phyloP scores from a whole-genome alignment of 805 yeast species.

The Metschnikowia cubensis region DNA sequence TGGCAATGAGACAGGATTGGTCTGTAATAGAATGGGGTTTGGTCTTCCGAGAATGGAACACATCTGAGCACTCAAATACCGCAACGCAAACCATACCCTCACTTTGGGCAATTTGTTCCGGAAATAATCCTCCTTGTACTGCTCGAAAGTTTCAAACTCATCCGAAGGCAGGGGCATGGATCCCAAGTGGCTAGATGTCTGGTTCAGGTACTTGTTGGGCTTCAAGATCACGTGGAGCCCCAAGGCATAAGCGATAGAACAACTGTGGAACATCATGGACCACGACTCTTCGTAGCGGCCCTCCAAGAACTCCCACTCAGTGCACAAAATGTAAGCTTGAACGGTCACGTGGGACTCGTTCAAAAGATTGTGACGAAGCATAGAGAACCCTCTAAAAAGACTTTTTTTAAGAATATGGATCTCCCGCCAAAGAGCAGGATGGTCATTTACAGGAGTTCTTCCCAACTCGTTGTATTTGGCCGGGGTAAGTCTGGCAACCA shows the following conservation, averaged over 20 bases:
- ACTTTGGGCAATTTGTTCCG: constrained; percentile 29
- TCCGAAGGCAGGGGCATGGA: neutral
- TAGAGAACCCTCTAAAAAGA: constrained; percentile 40
- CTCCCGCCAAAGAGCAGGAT: constrained; percentile 20
- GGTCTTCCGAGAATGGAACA: constrained; percentile 54
- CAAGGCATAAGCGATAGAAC: constrained; percentile 47
- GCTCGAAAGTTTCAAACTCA: constrained; percentile 18
- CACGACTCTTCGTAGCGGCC: constrained; percentile 50
- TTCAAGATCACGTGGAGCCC: constrained; percentile 47
- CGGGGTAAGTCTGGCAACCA: constrained; percentile 36
- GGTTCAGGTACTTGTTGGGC: constrained; percentile 3
- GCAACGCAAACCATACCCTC: constrained; percentile 49
- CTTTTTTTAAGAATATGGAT: constrained; percentile 18
- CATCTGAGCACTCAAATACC: constrained; percentile 44
- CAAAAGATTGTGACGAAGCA: constrained; percentile 43
- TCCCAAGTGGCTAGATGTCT: neutral
- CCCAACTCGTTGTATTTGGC: constrained; percentile 18
- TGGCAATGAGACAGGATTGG: constrained; percentile 27
- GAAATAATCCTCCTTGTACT: constrained; percentile 31
- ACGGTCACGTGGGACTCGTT: constrained; percentile 47
- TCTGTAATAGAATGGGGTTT: constrained; percentile 44
- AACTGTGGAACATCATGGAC: constrained; percentile 47
- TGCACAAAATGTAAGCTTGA: constrained; percentile 47
- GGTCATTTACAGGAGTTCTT: constrained; percentile 7
- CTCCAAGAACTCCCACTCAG: constrained; percentile 48